phyloP scores from a whole-genome alignment of 257 asterid genomes.

The Pogostemon cablin region DNA sequence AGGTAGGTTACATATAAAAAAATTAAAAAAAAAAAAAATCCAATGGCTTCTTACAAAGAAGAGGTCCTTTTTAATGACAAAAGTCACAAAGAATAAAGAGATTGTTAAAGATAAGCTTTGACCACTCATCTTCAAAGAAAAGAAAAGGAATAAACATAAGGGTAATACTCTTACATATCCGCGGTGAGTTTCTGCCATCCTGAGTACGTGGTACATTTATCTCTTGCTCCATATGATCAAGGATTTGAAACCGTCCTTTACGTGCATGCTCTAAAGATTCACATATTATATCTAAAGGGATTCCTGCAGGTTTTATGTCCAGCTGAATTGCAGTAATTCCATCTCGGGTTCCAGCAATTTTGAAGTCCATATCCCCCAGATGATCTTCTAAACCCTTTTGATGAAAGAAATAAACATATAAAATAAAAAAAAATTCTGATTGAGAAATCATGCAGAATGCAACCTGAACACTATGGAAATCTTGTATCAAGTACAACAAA shows the following conservation, averaged over 20 bases:
- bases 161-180: constrained; percentile 51
- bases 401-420: constrained; percentile 13
- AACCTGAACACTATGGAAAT: not conserved
- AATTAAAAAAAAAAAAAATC: not conserved
- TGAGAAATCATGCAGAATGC: constrained; percentile 16
- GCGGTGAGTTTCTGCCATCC: constrained; percentile 77
- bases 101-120: constrained; percentile 15
- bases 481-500: not conserved
- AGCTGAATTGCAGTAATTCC: constrained; percentile 95
- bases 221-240: constrained; percentile 88
- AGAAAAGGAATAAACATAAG: not conserved
- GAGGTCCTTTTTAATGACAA: constrained; percentile 8
- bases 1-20: constrained; percentile 15
- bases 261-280: constrained; percentile 79
- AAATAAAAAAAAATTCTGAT: not conserved
- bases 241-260: constrained; percentile 80
- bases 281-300: constrained; percentile 87
- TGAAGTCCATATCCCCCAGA: constrained; percentile 98
- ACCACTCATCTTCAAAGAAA: constrained; percentile 14
- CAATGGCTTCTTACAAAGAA: constrained; percentile 4
- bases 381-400: constrained; percentile 97
- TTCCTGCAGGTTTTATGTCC: constrained; percentile 98
- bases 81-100: constrained; percentile 6
- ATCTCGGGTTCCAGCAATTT: constrained; percentile 91
- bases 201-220: constrained; percentile 75